phyloP scores from a whole-genome alignment of 495 filamentous ascomycete species.

The Massariosphaeria phaeospora region DNA sequence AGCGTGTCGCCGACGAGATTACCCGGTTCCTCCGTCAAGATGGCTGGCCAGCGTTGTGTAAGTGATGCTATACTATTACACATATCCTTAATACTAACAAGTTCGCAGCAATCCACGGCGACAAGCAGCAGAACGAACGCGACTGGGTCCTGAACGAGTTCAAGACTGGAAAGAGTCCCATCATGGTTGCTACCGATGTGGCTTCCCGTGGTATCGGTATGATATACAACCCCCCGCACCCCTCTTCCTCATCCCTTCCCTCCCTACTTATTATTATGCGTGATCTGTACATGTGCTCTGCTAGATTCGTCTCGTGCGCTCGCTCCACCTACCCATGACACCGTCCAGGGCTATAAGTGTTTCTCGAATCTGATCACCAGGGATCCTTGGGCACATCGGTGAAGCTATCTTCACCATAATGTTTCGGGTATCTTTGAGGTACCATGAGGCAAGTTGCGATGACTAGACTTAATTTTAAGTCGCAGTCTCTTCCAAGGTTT shows the following conservation, averaged over 20 bases:
- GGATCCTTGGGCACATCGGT: constrained; percentile 84
- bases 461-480: constrained; percentile 63
- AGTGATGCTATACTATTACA: constrained; percentile 39
- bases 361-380: constrained; percentile 65
- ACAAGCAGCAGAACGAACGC: constrained; percentile 99
- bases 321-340: constrained; percentile 70
- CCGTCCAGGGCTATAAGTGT: constrained; percentile 78
- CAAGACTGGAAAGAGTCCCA: constrained; percentile 91
- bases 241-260: constrained; percentile 43
- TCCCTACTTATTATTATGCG: constrained; percentile 52
- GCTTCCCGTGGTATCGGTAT: constrained; percentile 99
- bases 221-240: constrained; percentile 58
- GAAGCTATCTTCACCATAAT: constrained; percentile 61
- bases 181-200: constrained; percentile 98
- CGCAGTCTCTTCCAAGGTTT: constrained; percentile 57
- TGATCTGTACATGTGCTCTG: constrained; percentile 72
- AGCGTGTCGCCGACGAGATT: constrained; percentile 97
- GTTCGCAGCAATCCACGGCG: constrained; percentile 82
- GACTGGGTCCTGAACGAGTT: constrained; percentile 99
- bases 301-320: constrained; percentile 75
- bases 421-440: constrained; percentile 66
- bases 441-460: constrained; percentile 68
- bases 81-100: constrained; percentile 46
- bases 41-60: constrained; percentile 97
- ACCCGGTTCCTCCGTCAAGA: constrained; percentile 98